Base-by-base conservation (phyloP, 2,329 filamentous ascomycete species). In the Cordyceps cicadae region DNA sequence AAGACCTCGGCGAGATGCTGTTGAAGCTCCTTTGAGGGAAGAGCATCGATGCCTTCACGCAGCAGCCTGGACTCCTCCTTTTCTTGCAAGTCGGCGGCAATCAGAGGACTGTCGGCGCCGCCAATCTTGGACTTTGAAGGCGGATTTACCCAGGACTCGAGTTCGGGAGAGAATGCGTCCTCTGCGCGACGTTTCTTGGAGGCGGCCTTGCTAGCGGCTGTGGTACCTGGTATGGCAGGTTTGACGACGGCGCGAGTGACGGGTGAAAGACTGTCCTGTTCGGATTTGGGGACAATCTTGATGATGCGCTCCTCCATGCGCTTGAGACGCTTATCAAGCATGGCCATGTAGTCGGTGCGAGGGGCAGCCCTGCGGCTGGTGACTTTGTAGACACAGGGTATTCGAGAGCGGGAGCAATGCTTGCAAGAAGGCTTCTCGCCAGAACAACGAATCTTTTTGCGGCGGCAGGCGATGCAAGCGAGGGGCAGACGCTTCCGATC, bases 271-370 rank as follows among this genome's bases (percentile, higher is more conserved):
- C 84, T 78, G 48, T 88, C 86, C 64, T 90, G 82, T 64, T 95
- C 92, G 48, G 90, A 84, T 70, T 93, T 96, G 0, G 94, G 93
- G 32, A 97, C 88, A 62, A 93, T 88, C 72, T 96, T 96, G 76
- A 97, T 95, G 64, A 97, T 94, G 61, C 93, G 87, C 69, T 97
- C 93, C 74, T 99, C 94, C 94, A 97, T 97, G 61, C 93, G 83
- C 78, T 96, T 97, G 66, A 97, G 74, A 58, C 94, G 84, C 75
- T 96, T 97, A 75, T 97, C 94, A 67, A 97, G 77, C 92, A 97
- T 97, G 48, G 92, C 92, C 94, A 97, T 97, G 74, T 97, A 97
- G 74, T 97, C 94, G 19, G 94, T 97, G 57, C 94, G 83, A 3
- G 94, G 94, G 3, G 92, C 92, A 1, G 93, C 92, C 73, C 97